A percentile compares a stretch with the other conserved stretches of the same genome.
Evolutionary conservation across 768 basidiomycete species (phyloP).

Genomic region (Phanerochaete sordida): DNA sequence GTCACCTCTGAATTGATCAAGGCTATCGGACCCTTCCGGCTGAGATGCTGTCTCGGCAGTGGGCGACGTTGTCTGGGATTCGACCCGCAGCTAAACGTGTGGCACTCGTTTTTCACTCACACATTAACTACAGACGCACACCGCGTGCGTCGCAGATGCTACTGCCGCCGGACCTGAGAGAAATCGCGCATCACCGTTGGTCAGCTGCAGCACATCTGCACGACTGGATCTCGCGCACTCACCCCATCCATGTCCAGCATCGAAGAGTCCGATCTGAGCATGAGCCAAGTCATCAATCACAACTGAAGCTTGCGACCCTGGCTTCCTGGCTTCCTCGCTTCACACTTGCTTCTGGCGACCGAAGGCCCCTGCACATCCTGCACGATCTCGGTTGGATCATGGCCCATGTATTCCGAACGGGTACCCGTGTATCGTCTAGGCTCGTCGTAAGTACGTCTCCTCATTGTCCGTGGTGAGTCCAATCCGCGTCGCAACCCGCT

Average conservation of each 20-base stretch:
- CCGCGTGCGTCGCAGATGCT: background rate
- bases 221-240: background rate
- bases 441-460: background rate
- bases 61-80: background rate
- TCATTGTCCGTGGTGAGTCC: background rate
- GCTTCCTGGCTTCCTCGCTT: background rate
- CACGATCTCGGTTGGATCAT: background rate
- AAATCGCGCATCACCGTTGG: background rate
- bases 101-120: background rate
- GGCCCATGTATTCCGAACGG: background rate
- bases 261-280: background rate
- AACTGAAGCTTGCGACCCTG: background rate
- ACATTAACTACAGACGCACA: background rate
- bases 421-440: background rate
- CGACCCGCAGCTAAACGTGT: no score
- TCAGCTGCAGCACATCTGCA: background rate
- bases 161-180: background rate
- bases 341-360: background rate
- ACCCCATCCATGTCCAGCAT: background rate
- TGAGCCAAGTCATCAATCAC: background rate
- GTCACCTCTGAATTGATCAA: background rate
- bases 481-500: background rate
- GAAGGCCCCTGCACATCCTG: background rate
- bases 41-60: background rate
- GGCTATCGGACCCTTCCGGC: background rate